Base-by-base conservation (phyloP, 441 rosid genomes). In the Jatropha podagrica region DNA sequence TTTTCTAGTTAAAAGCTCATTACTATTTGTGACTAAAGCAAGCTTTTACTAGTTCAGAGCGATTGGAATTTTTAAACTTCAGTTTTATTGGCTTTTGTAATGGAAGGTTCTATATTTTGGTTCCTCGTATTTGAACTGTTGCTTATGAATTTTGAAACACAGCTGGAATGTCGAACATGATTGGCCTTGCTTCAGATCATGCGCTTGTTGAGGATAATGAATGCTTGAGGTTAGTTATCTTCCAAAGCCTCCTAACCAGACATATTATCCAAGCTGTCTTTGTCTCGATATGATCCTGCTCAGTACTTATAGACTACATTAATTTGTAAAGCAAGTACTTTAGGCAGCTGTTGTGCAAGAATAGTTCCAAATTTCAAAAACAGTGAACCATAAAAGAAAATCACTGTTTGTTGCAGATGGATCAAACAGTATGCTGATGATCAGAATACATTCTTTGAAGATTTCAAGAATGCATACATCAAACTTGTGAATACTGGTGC, bases 151-250 rank as follows among this genome's bases (percentile, higher is more conserved):
- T 74, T 71, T 14, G 11, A 51, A 32, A 59, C 79, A 82, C 85
- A 92, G 96, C 73, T 73, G 91, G 88, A 61, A 91, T 90, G 97
- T 66, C 92, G 13, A 89, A 84, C 84, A 89, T 93, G 97, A 83
- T 91, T 18, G 97, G 99, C 74, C 97, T 93, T 81, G 95, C 97
- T 85, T 90, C 98, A 62, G 97, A 95, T 85, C 97, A 77, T 74
- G 92, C 91, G 66, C 86, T 95, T 32, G 91, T 86, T 48, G 95
- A 90, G 71, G 97, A 95, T 73, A 85, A 82, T 59, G 96, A 91
- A 77, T 93, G 97, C 85, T 79, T 90, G 84, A 91, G 97, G 97
- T 95, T 80, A 12, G 70, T 76, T 27, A 41, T 70, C 71, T 79
- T 32, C 44, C 18, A 38, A 42, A 20, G 67, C 77, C 56, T 52